Conservation (phyloP, 495 filamentous ascomycete genomes). For the Penicillium soppii region DNA sequence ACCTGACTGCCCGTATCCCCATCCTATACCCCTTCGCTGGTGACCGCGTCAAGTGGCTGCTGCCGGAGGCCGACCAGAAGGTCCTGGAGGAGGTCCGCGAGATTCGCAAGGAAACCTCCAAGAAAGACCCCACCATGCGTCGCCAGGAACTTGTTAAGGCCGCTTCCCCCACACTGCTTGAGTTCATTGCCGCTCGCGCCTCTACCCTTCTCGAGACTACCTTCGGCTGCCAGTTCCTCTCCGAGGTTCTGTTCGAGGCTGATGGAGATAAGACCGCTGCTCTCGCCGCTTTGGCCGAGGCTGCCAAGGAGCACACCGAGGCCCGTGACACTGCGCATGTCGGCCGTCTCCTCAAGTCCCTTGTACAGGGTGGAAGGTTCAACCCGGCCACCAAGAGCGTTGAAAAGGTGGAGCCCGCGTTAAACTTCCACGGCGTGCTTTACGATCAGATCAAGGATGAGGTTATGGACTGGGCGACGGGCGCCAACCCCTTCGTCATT, state of each 20-base stretch:
- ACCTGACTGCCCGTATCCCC: constrained; percentile 72
- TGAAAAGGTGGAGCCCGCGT: constrained; percentile 67
- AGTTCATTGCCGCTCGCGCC: constrained; percentile 66
- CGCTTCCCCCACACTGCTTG: constrained; percentile 60
- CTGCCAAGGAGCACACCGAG: constrained; percentile 63
- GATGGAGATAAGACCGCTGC: constrained; percentile 69
- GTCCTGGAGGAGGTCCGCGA: constrained; percentile 72
- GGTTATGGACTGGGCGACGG: constrained; percentile 81
- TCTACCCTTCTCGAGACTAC: constrained; percentile 65
- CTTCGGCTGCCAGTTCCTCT: constrained; percentile 84
- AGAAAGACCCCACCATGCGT: constrained; percentile 79
- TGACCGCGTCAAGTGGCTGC: constrained; percentile 67
- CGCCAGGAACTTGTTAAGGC: constrained; percentile 70
- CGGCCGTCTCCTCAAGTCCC: constrained; percentile 84
- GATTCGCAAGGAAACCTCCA: constrained; percentile 76
- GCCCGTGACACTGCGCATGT: constrained; percentile 57
- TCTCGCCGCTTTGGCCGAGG: constrained; percentile 66
- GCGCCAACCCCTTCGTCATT: constrained; percentile 77
- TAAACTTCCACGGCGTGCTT: constrained; percentile 75
- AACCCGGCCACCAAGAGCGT: constrained; percentile 68
- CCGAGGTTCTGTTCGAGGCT: constrained; percentile 77
- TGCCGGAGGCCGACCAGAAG: constrained; percentile 58
- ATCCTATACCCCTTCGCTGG: constrained; percentile 83
- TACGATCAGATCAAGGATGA: constrained; percentile 74
- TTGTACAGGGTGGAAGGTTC: constrained; percentile 83